phyloP scores from a whole-genome alignment of 768 basidiomycete genomes.

The Termitomyces titanicus region DNA sequence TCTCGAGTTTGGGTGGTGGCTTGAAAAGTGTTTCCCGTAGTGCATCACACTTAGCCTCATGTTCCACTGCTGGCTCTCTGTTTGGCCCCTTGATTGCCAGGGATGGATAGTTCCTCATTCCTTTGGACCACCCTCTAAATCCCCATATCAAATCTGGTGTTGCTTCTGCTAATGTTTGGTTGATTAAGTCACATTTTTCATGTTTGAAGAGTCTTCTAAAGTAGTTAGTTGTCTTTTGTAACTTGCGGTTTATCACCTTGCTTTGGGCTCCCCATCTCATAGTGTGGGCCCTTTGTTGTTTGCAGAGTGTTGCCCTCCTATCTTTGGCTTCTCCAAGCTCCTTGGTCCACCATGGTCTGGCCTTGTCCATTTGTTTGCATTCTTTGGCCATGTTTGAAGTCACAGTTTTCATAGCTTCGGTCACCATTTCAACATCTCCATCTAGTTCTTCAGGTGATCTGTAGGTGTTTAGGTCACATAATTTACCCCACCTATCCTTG shows the following conservation, averaged over 20 bases:
- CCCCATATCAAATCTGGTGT: conserved; percentile 19
- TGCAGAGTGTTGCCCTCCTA: neutral
- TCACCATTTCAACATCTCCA: neutral
- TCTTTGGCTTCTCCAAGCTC: neutral
- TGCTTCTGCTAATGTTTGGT: conserved; percentile 13
- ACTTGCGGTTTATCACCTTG: neutral
- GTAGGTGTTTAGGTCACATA: neutral
- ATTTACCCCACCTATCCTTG: neutral
- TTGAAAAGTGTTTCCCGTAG: neutral
- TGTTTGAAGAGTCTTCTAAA: conserved; percentile 7
- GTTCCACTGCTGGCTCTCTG: neutral
- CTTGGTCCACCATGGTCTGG: conserved; percentile 3
- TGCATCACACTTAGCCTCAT: conserved; percentile 2
- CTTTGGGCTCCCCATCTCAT: neutral
- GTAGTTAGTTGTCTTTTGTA: neutral
- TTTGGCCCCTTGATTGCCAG: conserved; percentile 15
- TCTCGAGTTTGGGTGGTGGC: neutral
- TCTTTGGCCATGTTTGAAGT: neutral
- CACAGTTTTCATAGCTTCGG: neutral
- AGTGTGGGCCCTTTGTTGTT: neutral
- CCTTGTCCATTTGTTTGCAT: neutral
- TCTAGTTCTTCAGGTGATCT: neutral
- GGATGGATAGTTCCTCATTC: conserved; percentile 20
- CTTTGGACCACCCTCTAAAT: conserved; percentile 21
- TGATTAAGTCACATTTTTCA: neutral